Evolutionary conservation across 495 filamentous ascomycete genomes (phyloP).

Genomic region (Cercophora samala): DNA sequence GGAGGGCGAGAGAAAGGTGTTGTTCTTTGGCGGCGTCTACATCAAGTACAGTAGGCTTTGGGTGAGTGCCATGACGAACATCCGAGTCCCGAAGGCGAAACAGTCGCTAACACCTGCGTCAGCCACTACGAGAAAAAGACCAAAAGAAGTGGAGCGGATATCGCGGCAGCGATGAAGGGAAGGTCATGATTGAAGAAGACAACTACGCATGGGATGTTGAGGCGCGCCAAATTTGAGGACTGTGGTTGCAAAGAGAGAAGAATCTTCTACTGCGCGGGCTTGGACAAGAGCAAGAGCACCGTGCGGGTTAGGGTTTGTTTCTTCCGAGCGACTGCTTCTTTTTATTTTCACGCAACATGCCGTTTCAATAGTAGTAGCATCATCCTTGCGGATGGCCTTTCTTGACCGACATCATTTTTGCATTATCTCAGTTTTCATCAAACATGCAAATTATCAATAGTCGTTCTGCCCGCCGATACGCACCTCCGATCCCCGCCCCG

Average conservation of each 20-base stretch:
- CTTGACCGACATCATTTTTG: no score
- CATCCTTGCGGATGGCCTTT: no score
- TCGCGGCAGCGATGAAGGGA: background rate
- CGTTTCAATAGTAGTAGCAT: no score
- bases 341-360: no score
- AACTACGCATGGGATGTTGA: background rate
- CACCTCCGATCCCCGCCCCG: constrained; percentile 3
- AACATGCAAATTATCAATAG: background rate
- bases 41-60: background rate
- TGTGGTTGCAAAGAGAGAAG: background rate
- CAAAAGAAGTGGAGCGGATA: background rate
- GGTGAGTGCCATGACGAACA: background rate
- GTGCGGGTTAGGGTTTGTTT: no score
- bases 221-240: background rate
- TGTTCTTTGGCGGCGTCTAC: background rate
- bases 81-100: background rate
- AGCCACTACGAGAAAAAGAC: background rate
- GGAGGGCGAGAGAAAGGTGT: background rate
- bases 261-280: no score
- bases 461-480: background rate
- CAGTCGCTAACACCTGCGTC: background rate
- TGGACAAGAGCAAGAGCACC: no score
- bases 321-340: no score
- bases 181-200: background rate
- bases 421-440: background rate